A percentile compares a stretch with the other conserved stretches of the same genome.
Conservation (phyloP, 108 stramenopile species). For the Skeletonema marinoi region DNA sequence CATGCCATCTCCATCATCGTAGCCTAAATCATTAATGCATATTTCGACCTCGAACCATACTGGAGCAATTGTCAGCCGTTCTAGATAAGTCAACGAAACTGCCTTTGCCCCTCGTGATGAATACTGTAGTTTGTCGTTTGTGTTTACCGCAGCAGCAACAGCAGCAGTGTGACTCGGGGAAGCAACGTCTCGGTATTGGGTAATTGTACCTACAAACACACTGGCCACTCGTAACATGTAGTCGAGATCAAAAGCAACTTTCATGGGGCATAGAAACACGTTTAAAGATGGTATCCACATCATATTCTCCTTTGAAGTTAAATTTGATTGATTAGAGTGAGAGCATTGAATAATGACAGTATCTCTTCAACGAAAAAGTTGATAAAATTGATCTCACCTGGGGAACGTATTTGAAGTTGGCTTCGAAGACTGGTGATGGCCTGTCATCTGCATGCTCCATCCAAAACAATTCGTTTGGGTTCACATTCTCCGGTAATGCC, state of each 20-base stretch:
- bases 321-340: neutral
- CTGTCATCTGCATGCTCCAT: conserved; percentile 1
- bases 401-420: conserved; percentile 12
- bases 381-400: conserved; percentile 12
- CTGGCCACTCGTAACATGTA: conserved; percentile 26
- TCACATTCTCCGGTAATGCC: neutral
- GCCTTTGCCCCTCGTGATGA: neutral
- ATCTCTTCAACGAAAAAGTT: neutral
- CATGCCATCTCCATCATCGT: neutral
- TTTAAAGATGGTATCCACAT: conserved; percentile 25
- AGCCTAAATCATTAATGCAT: conserved; percentile 18
- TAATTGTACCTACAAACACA: conserved; percentile 15
- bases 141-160: too few relatives aligned
- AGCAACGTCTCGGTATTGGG: conserved; percentile 5
- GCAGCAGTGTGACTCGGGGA: neutral
- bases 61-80: conserved; percentile 20
- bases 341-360: neutral
- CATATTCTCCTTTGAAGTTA: conserved; percentile 18
- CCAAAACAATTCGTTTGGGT: conserved; percentile 24
- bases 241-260: conserved; percentile 19
- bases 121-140: conserved; percentile 11
- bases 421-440: conserved; percentile 30
- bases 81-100: conserved; percentile 22
- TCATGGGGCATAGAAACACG: conserved; percentile 27
- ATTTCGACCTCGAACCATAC: conserved; percentile 30